Evolutionary conservation across 805 yeast species (phyloP).

Genomic region (Ogataea philodendri): DNA sequence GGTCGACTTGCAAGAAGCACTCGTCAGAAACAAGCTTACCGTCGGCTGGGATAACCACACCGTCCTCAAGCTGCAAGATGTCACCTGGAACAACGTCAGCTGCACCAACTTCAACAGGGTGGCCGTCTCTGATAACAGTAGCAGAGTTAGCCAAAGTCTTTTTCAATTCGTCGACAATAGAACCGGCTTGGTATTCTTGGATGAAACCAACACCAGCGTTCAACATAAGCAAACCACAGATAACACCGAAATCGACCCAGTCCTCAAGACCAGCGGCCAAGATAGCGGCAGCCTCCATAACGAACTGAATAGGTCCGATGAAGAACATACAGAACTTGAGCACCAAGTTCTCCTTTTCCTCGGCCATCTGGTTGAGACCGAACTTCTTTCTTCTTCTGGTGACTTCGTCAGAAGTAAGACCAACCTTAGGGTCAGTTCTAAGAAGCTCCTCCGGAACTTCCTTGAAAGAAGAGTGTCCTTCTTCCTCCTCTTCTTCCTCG

Average conservation of each 20-base stretch:
- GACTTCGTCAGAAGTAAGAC: constrained; percentile 79
- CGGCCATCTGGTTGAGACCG: constrained; percentile 89
- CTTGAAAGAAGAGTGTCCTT: constrained; percentile 58
- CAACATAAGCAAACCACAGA: constrained; percentile 78
- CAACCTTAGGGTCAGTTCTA: constrained; percentile 75
- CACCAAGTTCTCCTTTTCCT: constrained; percentile 76
- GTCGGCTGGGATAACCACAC: constrained; percentile 90
- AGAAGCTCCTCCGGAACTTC: constrained; percentile 84
- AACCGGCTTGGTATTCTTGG: constrained; percentile 98
- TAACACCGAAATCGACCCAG: constrained; percentile 99
- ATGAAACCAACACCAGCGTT: constrained; percentile 95
- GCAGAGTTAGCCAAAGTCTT: constrained; percentile 93
- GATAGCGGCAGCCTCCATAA: constrained; percentile 95
- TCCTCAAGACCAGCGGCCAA: constrained; percentile 95
- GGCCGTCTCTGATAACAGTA: constrained; percentile 79
- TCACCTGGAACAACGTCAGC: constrained; percentile 95
- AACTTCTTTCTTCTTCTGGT: constrained; percentile 81
- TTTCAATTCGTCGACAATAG: constrained; percentile 94
- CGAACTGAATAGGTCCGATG: constrained; percentile 95
- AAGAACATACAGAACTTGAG: constrained; percentile 83
- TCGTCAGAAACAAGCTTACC: constrained; percentile 87
- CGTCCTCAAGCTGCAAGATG: constrained; percentile 87
- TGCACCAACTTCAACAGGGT: constrained; percentile 70
- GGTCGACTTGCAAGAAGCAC: constrained; percentile 86
- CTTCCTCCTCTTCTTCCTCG: constrained; percentile 50